Base-by-base conservation (phyloP, 306 rosid species). In the Erythrophleum fordii region DNA sequence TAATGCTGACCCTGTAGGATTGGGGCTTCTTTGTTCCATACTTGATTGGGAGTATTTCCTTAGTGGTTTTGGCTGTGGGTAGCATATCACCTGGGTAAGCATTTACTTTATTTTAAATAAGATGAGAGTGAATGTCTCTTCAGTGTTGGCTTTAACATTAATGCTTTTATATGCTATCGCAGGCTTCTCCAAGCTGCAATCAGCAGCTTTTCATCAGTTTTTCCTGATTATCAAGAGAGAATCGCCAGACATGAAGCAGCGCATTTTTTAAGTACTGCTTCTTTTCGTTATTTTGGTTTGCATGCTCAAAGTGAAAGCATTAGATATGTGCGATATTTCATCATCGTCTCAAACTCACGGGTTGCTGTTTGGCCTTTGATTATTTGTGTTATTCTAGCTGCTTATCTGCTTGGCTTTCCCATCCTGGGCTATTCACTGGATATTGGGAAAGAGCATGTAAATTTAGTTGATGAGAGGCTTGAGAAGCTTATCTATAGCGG, bases 101-200 rank as follows among this genome's bases (percentile, higher is more conserved):
- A 52, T 26, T 59, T 48, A 53, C 22, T 70, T 72, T 69, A 18
- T 65, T 35, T 55, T 64, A 73, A 66, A 42, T 7, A 22, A 37
- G 66, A 31, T 34, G 73, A 46, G 59, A 71, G 13, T 53, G 49
- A 41, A 28, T 28, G 18, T 66, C 48, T 76, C 18, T 73, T 53
- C 72, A 76, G 68, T 68, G 48, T 35, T 87, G 72, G 72, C 78
- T 72, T 65, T 64, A 55, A 28, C 80, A 78, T 25, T 81, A 51
- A 79, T 23, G 34, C 59, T 78, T 64, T 59, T 35, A 59, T 72
- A 81, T 85, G 83, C 61, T 81, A 34, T 76, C 80, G 81, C 53
- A 93, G 99, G 91, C 99, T 95, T 86, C 97, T 95, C 83, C 99
- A 91, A 92, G 98, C 93, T 56, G 98, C 94, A 59, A 95, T 95